Evolutionary conservation across 1,284 basidiomycete species (phyloP), one percentile per base, ranked within the genome.

Genomic region (Heterobasidion irregulare): DNA sequence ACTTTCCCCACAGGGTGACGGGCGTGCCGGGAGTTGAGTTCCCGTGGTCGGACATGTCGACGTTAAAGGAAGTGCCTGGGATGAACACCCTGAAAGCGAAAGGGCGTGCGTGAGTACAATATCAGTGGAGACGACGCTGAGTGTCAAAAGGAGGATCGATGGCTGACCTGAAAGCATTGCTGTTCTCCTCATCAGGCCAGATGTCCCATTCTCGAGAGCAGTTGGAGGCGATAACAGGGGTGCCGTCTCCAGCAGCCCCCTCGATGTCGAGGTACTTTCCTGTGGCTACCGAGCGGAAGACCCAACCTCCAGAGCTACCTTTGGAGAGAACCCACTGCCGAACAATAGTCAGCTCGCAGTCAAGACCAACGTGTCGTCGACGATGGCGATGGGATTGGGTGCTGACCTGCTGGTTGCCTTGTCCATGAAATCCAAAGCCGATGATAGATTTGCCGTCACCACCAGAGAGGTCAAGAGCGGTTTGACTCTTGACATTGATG

Each of bases 391-490:
- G 13, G 33, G 50, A 16, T 53, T 26, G 9, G 2, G 8, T 16
- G 16, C 67, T 16, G 57, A 79, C 80, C 67, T 71, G 66, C 61
- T 84, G 82, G 59, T 82, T 83, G 6, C 65, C 61, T 1, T 74
- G 73, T 1, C 66, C 66, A 58, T 80, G 72, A 47, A 61, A 63
- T 2, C 68, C 64, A 57, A 66, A 82, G 3, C 83, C 83, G 46
- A 77, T 78, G 58, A 84, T 67, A 47, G 75, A 71, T 35, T 51
- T 64, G 51, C 76, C 68, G 62, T 84, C 78, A 5, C 52, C 66
- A 0, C 75, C 79, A n/a, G 78, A 81, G 44, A 83, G 71, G 61
- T 84, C 82, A 13, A 82, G 54, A 26, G 72, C 76, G 2, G 76
- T 82, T 0, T 74, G 74, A 34, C 72, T 67, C 57, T 76, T 74